Conservation (phyloP, 257 asterid species). For the Solanum microdontum region DNA sequence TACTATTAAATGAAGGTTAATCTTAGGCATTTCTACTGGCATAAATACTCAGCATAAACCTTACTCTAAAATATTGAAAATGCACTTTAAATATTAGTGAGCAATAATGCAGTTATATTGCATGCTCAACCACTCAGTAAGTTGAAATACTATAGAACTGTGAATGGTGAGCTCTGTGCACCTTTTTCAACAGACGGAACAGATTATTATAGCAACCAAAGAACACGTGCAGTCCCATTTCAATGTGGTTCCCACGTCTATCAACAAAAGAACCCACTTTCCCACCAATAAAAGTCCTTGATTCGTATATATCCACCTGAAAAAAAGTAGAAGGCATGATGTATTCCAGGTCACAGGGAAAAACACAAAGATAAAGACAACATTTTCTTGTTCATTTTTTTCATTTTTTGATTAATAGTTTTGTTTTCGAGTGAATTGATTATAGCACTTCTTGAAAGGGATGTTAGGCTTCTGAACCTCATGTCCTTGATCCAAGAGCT, state of each 20-base stretch:
- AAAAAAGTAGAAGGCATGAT: neutral
- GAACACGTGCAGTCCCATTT: slow-evolving; percentile 98
- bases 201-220: slow-evolving; percentile 98
- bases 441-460: neutral
- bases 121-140: neutral
- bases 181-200: slow-evolving; percentile 96
- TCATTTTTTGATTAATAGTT: neutral
- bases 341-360: neutral
- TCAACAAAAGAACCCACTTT: slow-evolving; percentile 99
- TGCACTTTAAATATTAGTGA: neutral
- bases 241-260: slow-evolving; percentile 81
- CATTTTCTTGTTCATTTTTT: neutral
- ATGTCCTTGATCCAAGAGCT: slow-evolving; percentile 99
- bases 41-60: neutral
- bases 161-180: slow-evolving; percentile 10
- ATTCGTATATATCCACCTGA: slow-evolving; percentile 98
- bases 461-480: slow-evolving; percentile 43
- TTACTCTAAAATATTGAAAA: neutral
- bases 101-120: neutral
- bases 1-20: neutral
- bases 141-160: neutral
- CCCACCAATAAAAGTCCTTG: slow-evolving; percentile 86
- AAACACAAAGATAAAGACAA: neutral
- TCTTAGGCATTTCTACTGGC: neutral
- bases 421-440: neutral